Evolutionary conservation across 2,329 filamentous ascomycete species (phyloP), one percentile per base, ranked within the genome.

Genomic region (Xylaria sp.): DNA sequence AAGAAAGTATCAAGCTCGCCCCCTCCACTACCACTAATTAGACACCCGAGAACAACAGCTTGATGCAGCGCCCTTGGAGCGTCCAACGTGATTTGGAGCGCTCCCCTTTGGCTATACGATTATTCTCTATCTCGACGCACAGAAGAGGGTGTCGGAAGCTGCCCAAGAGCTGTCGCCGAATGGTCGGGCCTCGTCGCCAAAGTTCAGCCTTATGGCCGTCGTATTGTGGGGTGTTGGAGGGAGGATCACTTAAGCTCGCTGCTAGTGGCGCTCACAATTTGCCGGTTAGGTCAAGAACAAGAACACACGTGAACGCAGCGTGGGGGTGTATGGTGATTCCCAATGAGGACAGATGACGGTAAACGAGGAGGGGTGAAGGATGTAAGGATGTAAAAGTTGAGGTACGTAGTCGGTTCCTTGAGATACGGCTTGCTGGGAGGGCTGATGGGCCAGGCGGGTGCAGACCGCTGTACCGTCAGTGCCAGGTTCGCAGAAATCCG

Each of bases 1-100:
- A 78, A 77, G 14, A 76, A 79, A 80, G 76, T 72, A 74, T 71
- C 74, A 81, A 81, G 77, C 81, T 84, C 85, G 54, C 57, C 86
- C 85, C 86, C 86, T 87, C 87, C 86, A 85, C 86, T 85, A 81
- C 84, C 76, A 77, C 79, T 75, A 76, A 73, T 77, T 72, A 75
- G 74, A 76, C 78, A 77, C 77, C 75, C 75, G 78, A 76, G 70
- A 75, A 78, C 79, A 77, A 81, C 81, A 82, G 78, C 80, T 79
- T 82, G 75, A 69, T 67, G 69, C 66, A 70, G 64, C 66, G 68
- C 67, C 62, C 63, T 56, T 34, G 74, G 76, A 75, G 76, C 73
- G 72, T 72, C 76, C 76, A 75, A 73, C 70, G 65, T 39, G 67
- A 59, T 63, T 71, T 75, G 75, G 76, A 77, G 74, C 48, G 68